Conservation (phyloP, 2,329 filamentous ascomycete species). For the Neophaeococcomyces aloes region DNA sequence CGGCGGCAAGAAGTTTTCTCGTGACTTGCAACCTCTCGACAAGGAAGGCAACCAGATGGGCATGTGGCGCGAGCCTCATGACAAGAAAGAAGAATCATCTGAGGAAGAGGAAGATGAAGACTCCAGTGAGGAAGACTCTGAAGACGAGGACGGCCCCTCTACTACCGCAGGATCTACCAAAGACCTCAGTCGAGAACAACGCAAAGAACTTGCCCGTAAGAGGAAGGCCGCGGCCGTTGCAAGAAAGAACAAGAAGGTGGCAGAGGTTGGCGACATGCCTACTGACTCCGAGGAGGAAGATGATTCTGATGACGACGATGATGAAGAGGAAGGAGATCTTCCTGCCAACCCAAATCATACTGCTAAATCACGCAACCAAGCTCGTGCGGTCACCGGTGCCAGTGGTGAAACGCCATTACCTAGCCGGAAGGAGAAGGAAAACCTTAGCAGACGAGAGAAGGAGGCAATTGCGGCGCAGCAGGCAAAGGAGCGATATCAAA, state of each 20-base stretch:
- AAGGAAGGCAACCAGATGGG: conserved; percentile 77
- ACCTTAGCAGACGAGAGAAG: conserved; percentile 57
- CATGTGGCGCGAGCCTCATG: conserved; percentile 57
- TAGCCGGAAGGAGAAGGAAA: conserved; percentile 42
- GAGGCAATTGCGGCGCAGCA: conserved; percentile 79
- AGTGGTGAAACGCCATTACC: conserved; percentile 41
- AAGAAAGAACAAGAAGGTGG: conserved; percentile 57
- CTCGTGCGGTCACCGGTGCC: conserved; percentile 26
- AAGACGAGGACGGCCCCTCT: conserved; percentile 39
- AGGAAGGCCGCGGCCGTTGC: conserved; percentile 83
- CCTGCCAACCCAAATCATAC: conserved; percentile 87
- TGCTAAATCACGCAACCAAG: conserved; percentile 56
- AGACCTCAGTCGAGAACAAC: conserved; percentile 70
- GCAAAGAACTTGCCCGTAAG: conserved; percentile 76
- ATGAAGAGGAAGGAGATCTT: conserved; percentile 30
- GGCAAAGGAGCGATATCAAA: conserved; percentile 81
- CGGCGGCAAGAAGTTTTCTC: conserved; percentile 92
- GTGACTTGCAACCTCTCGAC: conserved; percentile 78
- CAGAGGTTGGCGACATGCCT: conserved; percentile 78
- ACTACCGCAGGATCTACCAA: conserved; percentile 31
- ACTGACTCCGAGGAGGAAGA: conserved; percentile 47
- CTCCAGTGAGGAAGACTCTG: conserved; percentile 38
- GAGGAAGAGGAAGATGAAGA: conserved; percentile 42
- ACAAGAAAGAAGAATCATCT: conserved; percentile 30
- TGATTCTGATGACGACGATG: conserved; percentile 28